Base-by-base conservation (phyloP, 202 grass and related monocot genomes). In the Saccharum hybrid region DNA sequence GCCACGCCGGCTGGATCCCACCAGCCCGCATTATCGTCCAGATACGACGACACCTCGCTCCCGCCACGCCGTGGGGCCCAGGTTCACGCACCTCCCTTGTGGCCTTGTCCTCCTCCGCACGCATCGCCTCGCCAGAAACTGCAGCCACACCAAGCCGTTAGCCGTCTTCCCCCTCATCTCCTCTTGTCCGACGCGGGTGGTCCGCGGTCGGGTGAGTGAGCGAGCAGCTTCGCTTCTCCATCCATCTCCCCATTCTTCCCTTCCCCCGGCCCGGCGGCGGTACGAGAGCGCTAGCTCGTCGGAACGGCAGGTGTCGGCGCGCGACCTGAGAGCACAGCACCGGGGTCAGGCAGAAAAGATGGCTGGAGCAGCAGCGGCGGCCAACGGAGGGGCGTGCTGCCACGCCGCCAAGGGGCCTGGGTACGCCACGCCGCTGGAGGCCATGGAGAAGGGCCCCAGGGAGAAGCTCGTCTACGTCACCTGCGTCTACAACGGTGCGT, bases 401-500 rank as follows among this genome's bases (percentile, higher is more conserved):
- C 60, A 31, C 19, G 86, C 64, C 4, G 62, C 78, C 8, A 87
- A 68, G 62, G 96, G 93, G 0, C 93, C 92, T 2, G 96, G 93
- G 48, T 95, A 98, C 54, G 96, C 96, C 36, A 90, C 93, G 49
- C 93, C 96, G 10, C 76, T 88, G 41, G 91, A 95, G 42, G 92
- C 96, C 78, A 98, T 98, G 89, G 77, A 83, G 74, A 90, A 90
- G 82, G 96, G 96, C 2, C 91, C 89, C 2, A 71, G 87, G 43
- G 96, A 98, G 85, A 77, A 79, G 42, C 87, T 98, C 68, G 84
- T 98, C 89, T 98, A 98, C 78, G 90, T 98, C 80, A 95, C 92
- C 85, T 95, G 96, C 71, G 78, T 98, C 68, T 98, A 98, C 76
- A 95, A 95, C 87, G 92, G 92, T 98, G 88, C 4, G 52, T 21